phyloP scores from a whole-genome alignment of 2,329 filamentous ascomycete species.

The Rutstroemia sp. region DNA sequence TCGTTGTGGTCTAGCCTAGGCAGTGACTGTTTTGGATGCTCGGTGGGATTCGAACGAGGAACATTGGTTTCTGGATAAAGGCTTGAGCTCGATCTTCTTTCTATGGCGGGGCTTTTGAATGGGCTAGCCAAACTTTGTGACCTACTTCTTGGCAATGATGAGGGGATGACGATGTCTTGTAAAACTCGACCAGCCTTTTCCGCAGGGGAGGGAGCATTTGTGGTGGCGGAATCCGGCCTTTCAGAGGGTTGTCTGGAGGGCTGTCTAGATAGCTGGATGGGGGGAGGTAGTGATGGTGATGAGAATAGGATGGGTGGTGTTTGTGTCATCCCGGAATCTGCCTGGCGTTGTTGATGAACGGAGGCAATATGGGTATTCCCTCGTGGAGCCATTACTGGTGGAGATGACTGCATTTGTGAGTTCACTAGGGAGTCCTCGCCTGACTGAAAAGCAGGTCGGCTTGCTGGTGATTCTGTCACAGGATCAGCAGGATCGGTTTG shows the following conservation, averaged over 20 bases:
- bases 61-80: slow-evolving; percentile 12
- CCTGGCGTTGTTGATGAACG: slow-evolving; percentile 21
- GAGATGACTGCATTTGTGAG: slow-evolving; percentile 27
- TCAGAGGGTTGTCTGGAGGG: neutral
- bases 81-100: slow-evolving; percentile 20
- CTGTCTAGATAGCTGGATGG: slow-evolving; percentile 15
- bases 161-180: slow-evolving; percentile 27
- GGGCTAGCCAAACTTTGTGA: slow-evolving; percentile 29
- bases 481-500: neutral
- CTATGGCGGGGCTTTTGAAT: slow-evolving; percentile 27
- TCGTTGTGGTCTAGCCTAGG: slow-evolving; percentile 19
- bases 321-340: slow-evolving; percentile 19
- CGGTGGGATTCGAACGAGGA: neutral
- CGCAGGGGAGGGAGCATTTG: slow-evolving; percentile 22
- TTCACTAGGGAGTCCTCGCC: slow-evolving; percentile 15
- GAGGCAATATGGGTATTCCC: slow-evolving; percentile 26
- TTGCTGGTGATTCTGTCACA: neutral
- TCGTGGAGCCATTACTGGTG: slow-evolving; percentile 23
- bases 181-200: slow-evolving; percentile 28
- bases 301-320: slow-evolving; percentile 29
- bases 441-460: neutral
- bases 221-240: slow-evolving; percentile 1
- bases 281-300: slow-evolving; percentile 28
- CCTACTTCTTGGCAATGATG: slow-evolving; percentile 24
- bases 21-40: slow-evolving; percentile 14